Percentiles rank a stretch among this genome's conserved stretches.
phyloP scores from a whole-genome alignment of 2,329 filamentous ascomycete species.

The Corinectria fuckeliana region DNA sequence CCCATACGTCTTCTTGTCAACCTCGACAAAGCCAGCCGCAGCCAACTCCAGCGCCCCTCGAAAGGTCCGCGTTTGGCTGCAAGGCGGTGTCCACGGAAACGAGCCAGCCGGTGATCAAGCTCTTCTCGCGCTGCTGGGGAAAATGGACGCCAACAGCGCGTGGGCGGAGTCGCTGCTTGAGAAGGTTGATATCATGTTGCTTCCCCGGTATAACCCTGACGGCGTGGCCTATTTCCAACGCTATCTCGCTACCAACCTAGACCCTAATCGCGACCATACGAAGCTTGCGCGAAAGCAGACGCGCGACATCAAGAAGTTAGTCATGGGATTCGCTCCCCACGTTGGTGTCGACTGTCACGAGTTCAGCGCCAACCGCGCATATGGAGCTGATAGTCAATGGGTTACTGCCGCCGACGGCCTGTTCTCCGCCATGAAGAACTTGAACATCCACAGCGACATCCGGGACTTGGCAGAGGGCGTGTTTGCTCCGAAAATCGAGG shows the following conservation, averaged over 20 bases:
- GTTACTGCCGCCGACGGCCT: constrained; percentile 36
- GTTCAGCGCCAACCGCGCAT: constrained; percentile 34
- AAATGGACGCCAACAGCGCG: constrained; percentile 35
- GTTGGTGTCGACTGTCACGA: constrained; percentile 38
- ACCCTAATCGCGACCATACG: constrained; percentile 40
- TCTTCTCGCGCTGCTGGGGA: constrained; percentile 36
- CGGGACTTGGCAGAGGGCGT: constrained; percentile 31
- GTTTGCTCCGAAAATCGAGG: constrained; percentile 31
- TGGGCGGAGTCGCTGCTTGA: constrained; percentile 36
- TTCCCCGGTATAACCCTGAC: constrained; percentile 40
- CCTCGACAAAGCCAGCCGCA: constrained; percentile 12
- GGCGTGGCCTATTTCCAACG: constrained; percentile 40
- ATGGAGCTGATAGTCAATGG: constrained; percentile 33
- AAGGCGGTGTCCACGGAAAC: constrained; percentile 40
- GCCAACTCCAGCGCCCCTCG: constrained; percentile 20
- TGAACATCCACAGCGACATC: constrained; percentile 40
- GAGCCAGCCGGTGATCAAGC: constrained; percentile 39
- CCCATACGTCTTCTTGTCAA: constrained; percentile 28
- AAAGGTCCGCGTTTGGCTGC: constrained; percentile 38
- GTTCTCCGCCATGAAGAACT: constrained; percentile 37
- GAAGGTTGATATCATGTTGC: constrained; percentile 38
- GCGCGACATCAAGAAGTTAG: constrained; percentile 33
- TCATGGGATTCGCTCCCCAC: constrained; percentile 34
- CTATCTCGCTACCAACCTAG: constrained; percentile 34
- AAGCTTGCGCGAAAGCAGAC: constrained; percentile 36